A percentile compares a stretch with the other conserved stretches of the same genome.
Evolutionary conservation across 768 basidiomycete species (phyloP).

Genomic region (Russula compacta): DNA sequence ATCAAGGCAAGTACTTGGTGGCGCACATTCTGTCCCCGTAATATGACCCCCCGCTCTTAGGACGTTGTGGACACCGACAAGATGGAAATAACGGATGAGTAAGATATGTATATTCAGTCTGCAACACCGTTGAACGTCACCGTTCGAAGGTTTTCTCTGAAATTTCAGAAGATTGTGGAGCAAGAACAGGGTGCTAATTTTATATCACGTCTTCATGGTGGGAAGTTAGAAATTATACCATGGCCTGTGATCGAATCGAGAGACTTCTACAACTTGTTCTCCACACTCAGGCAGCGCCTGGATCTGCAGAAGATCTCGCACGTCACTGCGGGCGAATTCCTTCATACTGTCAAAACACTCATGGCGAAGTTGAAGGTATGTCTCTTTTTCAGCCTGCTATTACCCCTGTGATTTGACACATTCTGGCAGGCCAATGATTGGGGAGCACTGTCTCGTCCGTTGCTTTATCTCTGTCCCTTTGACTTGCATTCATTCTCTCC

Average conservation of each 20-base stretch:
- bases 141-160: slow-evolving; percentile 40
- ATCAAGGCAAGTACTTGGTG: slow-evolving; percentile 41
- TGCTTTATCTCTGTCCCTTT: not conserved
- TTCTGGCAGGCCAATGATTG: slow-evolving; percentile 49
- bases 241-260: slow-evolving; percentile 60
- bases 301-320: slow-evolving; percentile 44
- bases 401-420: not conserved
- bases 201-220: slow-evolving; percentile 49
- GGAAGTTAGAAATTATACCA: slow-evolving; percentile 47
- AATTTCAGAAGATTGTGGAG: slow-evolving; percentile 52
- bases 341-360: slow-evolving; percentile 48
- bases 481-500: not conserved
- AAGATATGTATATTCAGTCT: slow-evolving; percentile 15
- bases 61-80: slow-evolving; percentile 57
- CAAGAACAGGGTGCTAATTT: slow-evolving; percentile 55
- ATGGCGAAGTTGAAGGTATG: slow-evolving; percentile 59
- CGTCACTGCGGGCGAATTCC: slow-evolving; percentile 42
- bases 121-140: not conserved
- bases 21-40: too few species aligned
- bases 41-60: slow-evolving; percentile 27
- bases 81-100: slow-evolving; percentile 50
- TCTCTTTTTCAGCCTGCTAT: not conserved
- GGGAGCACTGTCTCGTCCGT: slow-evolving; percentile 56
- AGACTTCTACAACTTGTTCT: slow-evolving; percentile 49
- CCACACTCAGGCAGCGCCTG: slow-evolving; percentile 35